Percentiles rank a stretch among this genome's conserved stretches.
phyloP scores from a whole-genome alignment of 768 basidiomycete species.

The Sporobolomyces pararoseus region DNA sequence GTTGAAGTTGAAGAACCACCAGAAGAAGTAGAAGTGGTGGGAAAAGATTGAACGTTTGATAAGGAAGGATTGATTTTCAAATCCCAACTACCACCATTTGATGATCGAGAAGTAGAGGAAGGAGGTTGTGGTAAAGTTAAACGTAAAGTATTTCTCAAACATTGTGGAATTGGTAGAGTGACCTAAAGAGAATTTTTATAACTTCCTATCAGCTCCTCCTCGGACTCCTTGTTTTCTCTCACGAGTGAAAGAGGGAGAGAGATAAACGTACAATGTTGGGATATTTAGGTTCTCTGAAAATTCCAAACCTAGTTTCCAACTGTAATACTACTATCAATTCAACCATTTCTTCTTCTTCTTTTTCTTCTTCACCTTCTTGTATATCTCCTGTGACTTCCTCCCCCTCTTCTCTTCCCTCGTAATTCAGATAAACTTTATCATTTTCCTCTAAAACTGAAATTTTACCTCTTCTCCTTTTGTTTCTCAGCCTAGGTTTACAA shows the following conservation, averaged over 20 bases:
- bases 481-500: too few relatives aligned
- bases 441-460: background rate
- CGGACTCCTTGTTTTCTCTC: too few relatives aligned
- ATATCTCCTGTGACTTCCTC: too few relatives aligned
- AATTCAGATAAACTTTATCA: background rate
- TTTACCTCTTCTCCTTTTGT: too few relatives aligned
- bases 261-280: conserved; percentile 16
- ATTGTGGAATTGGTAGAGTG: conserved; percentile 18
- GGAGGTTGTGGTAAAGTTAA: conserved; percentile 18
- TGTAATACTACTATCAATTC: conserved; percentile 25
- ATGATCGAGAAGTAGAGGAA: background rate
- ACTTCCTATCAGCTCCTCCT: background rate
- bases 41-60: background rate
- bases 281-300: conserved; percentile 19
- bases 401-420: too few relatives aligned
- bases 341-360: too few relatives aligned
- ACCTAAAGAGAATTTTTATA: too few relatives aligned
- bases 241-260: background rate
- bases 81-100: too few relatives aligned
- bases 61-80: conserved; percentile 27
- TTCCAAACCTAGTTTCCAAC: conserved; percentile 12
- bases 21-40: background rate
- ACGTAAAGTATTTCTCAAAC: conserved; percentile 21
- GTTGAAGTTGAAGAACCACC: background rate
- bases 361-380: too few relatives aligned